Evolutionary conservation across 2,329 filamentous ascomycete genomes (phyloP).

Genomic region (Venturia aucupariae): DNA sequence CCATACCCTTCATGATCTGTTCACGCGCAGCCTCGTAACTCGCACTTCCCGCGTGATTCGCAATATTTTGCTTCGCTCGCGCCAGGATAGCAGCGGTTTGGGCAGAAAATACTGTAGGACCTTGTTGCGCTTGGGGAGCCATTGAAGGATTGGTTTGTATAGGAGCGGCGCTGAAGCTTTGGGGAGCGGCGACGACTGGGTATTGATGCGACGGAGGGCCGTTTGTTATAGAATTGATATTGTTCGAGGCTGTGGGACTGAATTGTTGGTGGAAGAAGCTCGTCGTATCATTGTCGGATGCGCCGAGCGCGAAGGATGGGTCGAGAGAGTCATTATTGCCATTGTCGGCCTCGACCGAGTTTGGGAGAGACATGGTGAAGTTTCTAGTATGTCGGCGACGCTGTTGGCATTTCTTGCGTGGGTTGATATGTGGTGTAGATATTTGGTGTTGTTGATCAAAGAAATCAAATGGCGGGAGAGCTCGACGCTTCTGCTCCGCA

Average conservation of each 20-base stretch:
- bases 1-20: slow-evolving; percentile 36
- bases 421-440: background rate
- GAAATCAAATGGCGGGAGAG: background rate
- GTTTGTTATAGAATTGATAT: background rate
- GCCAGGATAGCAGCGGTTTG: slow-evolving; percentile 10
- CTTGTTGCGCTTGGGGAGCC: background rate
- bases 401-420: background rate
- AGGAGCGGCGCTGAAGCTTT: background rate
- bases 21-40: slow-evolving; percentile 37
- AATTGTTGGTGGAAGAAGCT: slow-evolving; percentile 7
- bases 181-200: background rate
- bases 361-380: background rate
- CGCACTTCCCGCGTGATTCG: background rate
- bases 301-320: slow-evolving; percentile 2
- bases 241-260: background rate
- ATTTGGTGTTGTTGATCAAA: background rate
- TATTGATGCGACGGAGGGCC: background rate
- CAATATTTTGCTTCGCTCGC: slow-evolving; percentile 4
- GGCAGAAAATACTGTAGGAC: slow-evolving; percentile 5
- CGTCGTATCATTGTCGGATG: background rate
- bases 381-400: background rate
- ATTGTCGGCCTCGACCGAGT: background rate
- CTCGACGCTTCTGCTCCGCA: background rate
- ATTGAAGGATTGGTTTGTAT: background rate
- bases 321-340: slow-evolving; percentile 1